A percentile compares a stretch with the other conserved stretches of the same genome.
Evolutionary conservation across 1,284 basidiomycete genomes (phyloP).

Genomic region (Flammula alnicola): DNA sequence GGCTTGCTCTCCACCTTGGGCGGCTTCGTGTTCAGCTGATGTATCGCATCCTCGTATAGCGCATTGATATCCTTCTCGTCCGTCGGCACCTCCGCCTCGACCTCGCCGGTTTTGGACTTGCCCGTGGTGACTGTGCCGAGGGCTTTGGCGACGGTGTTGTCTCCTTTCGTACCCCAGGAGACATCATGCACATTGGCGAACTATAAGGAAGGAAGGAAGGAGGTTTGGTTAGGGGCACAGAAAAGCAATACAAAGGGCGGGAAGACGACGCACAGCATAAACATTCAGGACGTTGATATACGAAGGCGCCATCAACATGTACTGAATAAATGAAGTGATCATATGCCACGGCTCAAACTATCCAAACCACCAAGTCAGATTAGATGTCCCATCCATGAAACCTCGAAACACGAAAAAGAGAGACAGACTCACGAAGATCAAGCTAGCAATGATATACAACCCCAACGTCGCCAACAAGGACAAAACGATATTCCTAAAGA

Average conservation of each 20-base stretch:
- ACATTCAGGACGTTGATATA: conserved; percentile 93
- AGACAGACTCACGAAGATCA: conserved; percentile 82
- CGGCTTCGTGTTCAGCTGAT: conserved; percentile 75
- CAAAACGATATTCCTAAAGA: conserved; percentile 87
- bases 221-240: conserved; percentile 1
- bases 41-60: conserved; percentile 84
- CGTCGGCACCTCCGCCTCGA: conserved; percentile 81
- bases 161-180: conserved; percentile 92
- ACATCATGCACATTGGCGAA: conserved; percentile 90
- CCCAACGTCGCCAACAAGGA: conserved; percentile 88
- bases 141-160: conserved; percentile 85
- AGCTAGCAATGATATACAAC: conserved; percentile 79
- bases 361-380: background rate
- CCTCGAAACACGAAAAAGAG: background rate
- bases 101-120: conserved; percentile 64
- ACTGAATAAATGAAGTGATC: conserved; percentile 95
- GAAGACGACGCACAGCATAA: conserved; percentile 65
- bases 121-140: conserved; percentile 76
- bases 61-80: conserved; percentile 88
- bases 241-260: conserved; percentile 2
- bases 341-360: conserved; percentile 92
- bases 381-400: background rate
- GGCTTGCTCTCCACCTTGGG: conserved; percentile 69
- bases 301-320: conserved; percentile 89
- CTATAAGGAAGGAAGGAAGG: conserved; percentile 37